Evolutionary conservation across 805 yeast genomes (phyloP).

Genomic region (Martiniozyma abietophila): DNA sequence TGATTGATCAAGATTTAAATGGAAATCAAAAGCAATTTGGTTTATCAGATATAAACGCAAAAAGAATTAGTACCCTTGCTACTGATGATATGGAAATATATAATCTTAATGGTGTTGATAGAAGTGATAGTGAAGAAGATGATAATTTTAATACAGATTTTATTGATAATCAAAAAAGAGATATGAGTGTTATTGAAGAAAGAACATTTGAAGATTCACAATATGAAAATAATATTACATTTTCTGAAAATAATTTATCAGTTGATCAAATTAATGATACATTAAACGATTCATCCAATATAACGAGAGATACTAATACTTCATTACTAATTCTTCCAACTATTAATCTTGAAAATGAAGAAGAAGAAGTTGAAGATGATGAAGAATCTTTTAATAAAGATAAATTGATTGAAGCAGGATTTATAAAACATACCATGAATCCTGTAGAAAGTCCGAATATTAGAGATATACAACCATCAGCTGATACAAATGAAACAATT

Average conservation of each 20-base stretch:
- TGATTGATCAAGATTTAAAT: neutral
- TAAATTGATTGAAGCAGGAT: conserved; percentile 8
- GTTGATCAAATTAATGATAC: neutral
- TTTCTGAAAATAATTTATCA: neutral
- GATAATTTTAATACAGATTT: conserved; percentile 1
- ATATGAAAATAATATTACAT: neutral
- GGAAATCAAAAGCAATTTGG: neutral
- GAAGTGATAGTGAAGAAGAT: neutral
- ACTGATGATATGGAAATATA: conserved; percentile 25
- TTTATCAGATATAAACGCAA: neutral
- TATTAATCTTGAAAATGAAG: neutral
- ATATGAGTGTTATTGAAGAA: conserved; percentile 29
- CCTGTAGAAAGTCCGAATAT: conserved; percentile 14
- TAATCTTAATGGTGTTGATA: conserved; percentile 11
- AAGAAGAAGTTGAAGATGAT: neutral
- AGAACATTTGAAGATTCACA: conserved; percentile 22
- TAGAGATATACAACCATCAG: conserved; percentile 4
- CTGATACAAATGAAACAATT: neutral
- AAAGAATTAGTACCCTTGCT: conserved; percentile 22
- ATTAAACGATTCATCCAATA: too few species aligned
- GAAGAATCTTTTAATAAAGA: neutral
- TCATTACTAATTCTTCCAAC: too few species aligned
- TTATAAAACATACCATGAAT: conserved; percentile 17
- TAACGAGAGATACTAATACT: too few species aligned
- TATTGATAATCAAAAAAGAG: conserved; percentile 5